Evolutionary conservation across 2,329 filamentous ascomycete species (phyloP), one percentile per base, ranked within the genome.

Genomic region (Ophiocordyceps unilateralis): DNA sequence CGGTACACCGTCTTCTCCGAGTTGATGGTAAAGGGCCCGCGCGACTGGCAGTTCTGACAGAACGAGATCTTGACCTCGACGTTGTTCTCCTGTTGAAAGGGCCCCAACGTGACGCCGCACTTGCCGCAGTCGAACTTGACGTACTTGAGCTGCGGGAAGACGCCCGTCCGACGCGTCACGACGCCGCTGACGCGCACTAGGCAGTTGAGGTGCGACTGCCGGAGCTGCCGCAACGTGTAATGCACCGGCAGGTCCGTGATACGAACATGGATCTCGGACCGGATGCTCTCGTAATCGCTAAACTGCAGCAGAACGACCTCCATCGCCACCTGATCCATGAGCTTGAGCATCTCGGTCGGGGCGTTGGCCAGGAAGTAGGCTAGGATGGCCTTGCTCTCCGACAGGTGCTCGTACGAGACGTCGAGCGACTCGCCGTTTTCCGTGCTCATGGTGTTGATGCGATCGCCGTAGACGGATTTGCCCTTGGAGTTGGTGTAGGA

Each of bases 101-200:
- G 91, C 1, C 91, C 91, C 3, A 98, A 74, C 0, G 87, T 94
- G 39, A 84, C 75, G 47, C 85, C 84, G 55, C 91, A 98, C 65
- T 95, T 98, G 45, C 71, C 78, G 64, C 91, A 98, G 65, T 95
- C 85, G 57, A 98, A 96, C 65, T 95, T 94, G 65, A 98, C 85
- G 61, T 96, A 95, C 62, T 96, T 96, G 47, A 98, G 70, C 65
- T 98, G 91, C 3, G 91, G 91, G 60, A 98, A 98, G 40, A 98
- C 93, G 44, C 91, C 91, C 22, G 81, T 93, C 51, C 91, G 78
- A 49, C 91, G 79, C 28, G 91, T 98, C 23, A 98, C 91, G 5
- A 98, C 91, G 51, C 91, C 91, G 52, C 83, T 88, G 43, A 98
- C 91, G 43, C 89, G 81, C 34, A 98, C 84, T 38, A 98, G 71